Evolutionary conservation across 345 rosid genomes (phyloP).

Genomic region (Mallotus nudiflorus): DNA sequence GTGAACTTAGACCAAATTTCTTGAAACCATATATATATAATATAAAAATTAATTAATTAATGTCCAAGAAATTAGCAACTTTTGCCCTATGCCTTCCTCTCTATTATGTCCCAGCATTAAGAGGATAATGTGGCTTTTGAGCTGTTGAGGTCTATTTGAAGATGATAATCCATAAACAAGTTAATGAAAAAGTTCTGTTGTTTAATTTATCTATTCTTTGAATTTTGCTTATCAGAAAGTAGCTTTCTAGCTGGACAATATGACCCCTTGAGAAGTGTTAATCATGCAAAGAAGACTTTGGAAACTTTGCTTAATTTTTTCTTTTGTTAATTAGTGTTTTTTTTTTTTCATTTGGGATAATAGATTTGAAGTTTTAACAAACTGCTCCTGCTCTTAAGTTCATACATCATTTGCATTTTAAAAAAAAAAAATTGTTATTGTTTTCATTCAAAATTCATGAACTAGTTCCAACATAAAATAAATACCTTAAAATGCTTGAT

Average conservation of each 20-base stretch:
- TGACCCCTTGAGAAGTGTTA: constrained; percentile 11
- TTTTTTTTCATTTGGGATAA: too few relatives aligned
- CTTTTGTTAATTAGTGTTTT: too few relatives aligned
- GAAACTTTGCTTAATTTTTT: background rate
- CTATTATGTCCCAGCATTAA: constrained; percentile 2
- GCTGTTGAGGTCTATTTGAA: constrained; percentile 28
- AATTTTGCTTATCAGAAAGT: constrained; percentile 8
- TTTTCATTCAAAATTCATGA: too few relatives aligned
- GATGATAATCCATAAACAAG: background rate
- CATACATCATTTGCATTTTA: too few relatives aligned
- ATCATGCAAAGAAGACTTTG: background rate
- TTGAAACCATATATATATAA: constrained; percentile 12
- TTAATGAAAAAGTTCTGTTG: constrained; percentile 5
- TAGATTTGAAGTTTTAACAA: too few relatives aligned
- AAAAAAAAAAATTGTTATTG: too few relatives aligned
- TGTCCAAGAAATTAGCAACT: constrained; percentile 9
- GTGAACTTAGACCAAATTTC: constrained; percentile 15
- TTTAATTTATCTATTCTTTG: constrained; percentile 10
- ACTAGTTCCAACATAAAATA: too few relatives aligned
- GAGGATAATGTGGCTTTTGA: constrained; percentile 30
- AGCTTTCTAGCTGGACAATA: constrained; percentile 39
- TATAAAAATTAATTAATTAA: too few relatives aligned
- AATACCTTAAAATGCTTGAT: too few relatives aligned
- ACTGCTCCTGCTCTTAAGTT: too few relatives aligned
- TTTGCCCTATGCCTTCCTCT: constrained; percentile 2